A percentile compares a stretch with the other conserved stretches of the same genome.
phyloP scores from a whole-genome alignment of 129 eudicot species.

The Centella asiatica region DNA sequence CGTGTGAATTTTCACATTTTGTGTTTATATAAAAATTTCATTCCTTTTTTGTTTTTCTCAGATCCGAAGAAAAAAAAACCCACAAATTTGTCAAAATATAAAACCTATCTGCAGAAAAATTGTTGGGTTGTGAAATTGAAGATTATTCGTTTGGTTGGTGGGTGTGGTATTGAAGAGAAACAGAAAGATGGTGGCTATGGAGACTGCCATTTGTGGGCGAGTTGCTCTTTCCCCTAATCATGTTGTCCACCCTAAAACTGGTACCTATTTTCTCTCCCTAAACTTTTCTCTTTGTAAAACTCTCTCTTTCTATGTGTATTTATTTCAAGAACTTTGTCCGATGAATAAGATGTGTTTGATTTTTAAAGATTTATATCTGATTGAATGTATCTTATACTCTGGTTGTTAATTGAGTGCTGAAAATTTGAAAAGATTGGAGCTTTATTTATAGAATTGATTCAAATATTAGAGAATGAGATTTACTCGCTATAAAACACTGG shows the following conservation, averaged over 20 bases:
- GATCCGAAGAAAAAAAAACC: not conserved
- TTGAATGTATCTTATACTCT: not conserved
- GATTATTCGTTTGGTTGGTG: not conserved
- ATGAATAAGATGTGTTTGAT: not conserved
- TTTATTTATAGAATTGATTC: too few relatives aligned
- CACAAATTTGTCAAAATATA: not conserved
- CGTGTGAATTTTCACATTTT: not conserved
- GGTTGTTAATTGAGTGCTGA: not conserved
- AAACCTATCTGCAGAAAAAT: not conserved
- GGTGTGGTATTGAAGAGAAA: conserved; percentile 2
- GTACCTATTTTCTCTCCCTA: conserved; percentile 7
- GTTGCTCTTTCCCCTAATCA: conserved; percentile 46
- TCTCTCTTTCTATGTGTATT: not conserved
- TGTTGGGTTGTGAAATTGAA: not conserved
- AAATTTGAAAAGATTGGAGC: not conserved
- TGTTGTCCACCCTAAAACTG: conserved; percentile 34
- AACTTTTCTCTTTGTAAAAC: not conserved
- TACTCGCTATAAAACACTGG: not conserved
- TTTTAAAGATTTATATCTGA: not conserved
- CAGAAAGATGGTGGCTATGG: conserved; percentile 31
- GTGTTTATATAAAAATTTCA: not conserved
- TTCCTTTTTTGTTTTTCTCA: not conserved
- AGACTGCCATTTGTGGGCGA: conserved; percentile 56
- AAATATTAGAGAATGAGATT: not conserved
- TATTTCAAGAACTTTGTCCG: not conserved